Base-by-base conservation (phyloP, 2,329 filamentous ascomycete genomes). In the Plectosphaerella plurivora region DNA sequence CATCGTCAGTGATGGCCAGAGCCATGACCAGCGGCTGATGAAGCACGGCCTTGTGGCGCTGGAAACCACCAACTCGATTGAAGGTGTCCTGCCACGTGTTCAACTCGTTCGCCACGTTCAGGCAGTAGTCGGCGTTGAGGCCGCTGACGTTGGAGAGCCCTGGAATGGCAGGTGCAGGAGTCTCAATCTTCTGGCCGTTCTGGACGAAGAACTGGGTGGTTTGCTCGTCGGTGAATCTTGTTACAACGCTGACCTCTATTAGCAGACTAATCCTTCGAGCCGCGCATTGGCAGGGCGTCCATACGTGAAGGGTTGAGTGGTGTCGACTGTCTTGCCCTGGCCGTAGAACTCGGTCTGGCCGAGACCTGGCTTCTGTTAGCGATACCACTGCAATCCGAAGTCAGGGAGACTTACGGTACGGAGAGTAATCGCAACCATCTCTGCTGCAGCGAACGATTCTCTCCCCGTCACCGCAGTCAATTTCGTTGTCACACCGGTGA, bases 391-490 rank as follows among this genome's bases (percentile, higher is more conserved):
- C 28, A 33, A 4, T 33, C 28, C 22, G 9, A 33, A 10, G 28
- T 33, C 28, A 33, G 28, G 7, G 11, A 33, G 28, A 33, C 28
- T 9, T 33, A 33, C 83, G 81, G 77, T 79, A 86, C 20, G 77
- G 69, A 73, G 84, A 85, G 73, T 81, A 85, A 61, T 85, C 83
- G 61, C 84, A 87, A 20, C 84, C 84, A 57, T 83, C 79, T 53
- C 79, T 78, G 65, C 87, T 83, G 68, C 84, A 87, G 35, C 82
- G 56, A 79, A 76, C 55, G 72, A 66, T 48, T 61, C 60, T 8
- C 28, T 22, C 28, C 33, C 76, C 25, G 22, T 22, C 71, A 69
- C 48, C 41, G 14, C 70, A 66, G 15, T 44, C 39, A 22, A 22
- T 22, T 1, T 15, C 11, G 25, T 18, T 36, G 3, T 52, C 8